Evolutionary conservation across 371 early-diverging fungal species (phyloP).

Genomic region (Rhizopus delemar): DNA sequence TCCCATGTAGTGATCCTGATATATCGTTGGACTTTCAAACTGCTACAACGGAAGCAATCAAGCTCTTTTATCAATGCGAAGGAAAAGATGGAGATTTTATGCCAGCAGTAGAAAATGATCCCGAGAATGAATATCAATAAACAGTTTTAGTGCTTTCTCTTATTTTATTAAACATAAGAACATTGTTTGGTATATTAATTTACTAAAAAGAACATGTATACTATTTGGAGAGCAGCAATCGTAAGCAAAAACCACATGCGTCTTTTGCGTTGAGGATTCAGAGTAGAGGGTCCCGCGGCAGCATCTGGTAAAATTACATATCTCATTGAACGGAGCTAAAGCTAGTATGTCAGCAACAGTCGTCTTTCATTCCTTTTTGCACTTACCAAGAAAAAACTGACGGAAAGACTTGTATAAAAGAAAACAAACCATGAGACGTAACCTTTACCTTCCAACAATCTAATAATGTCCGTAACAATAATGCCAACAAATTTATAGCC

Average conservation of each 20-base stretch:
- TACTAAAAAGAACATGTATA: slow-evolving; percentile 79
- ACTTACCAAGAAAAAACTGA: slow-evolving; percentile 68
- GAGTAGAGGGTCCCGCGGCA: slow-evolving; percentile 68
- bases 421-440: slow-evolving; percentile 67
- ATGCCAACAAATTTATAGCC: slow-evolving; percentile 96
- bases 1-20: slow-evolving; percentile 46
- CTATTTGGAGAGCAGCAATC: slow-evolving; percentile 80
- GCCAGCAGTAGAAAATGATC: slow-evolving; percentile 54
- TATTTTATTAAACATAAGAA: not conserved
- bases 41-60: slow-evolving; percentile 50
- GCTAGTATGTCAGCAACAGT: slow-evolving; percentile 5
- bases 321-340: slow-evolving; percentile 81
- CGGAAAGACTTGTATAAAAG: slow-evolving; percentile 75
- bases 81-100: slow-evolving; percentile 53
- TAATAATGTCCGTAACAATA: slow-evolving; percentile 58
- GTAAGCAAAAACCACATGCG: slow-evolving; percentile 88
- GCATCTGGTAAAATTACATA: slow-evolving; percentile 89
- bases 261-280: slow-evolving; percentile 76
- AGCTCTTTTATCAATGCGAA: slow-evolving; percentile 50
- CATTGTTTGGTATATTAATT: slow-evolving; percentile 30
- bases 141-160: not conserved
- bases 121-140: slow-evolving; percentile 37
- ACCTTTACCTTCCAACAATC: slow-evolving; percentile 50
- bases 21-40: slow-evolving; percentile 51
- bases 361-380: not conserved